A percentile compares a stretch with the other conserved stretches of the same genome.
phyloP scores from a whole-genome alignment of 1,284 basidiomycete genomes.

The Fistulina hepatica region DNA sequence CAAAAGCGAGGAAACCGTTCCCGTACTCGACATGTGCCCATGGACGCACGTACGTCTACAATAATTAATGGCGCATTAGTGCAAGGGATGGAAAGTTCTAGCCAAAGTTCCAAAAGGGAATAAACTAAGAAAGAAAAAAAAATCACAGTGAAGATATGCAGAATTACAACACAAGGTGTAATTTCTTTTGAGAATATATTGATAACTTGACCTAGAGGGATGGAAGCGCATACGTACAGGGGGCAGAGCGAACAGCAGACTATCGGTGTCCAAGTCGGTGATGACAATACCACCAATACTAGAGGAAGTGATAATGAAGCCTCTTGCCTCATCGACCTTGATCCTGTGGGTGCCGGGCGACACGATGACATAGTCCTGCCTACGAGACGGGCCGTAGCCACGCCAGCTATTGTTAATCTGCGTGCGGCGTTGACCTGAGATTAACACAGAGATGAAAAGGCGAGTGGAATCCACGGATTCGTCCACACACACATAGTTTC shows the following conservation, averaged over 20 bases:
- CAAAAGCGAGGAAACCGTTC: conserved; percentile 61
- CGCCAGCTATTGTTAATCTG: conserved; percentile 45
- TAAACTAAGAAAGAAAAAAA: no score
- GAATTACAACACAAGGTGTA: no score
- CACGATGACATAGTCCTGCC: conserved; percentile 24
- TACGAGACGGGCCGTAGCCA: conserved; percentile 32
- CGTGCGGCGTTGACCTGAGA: conserved; percentile 34
- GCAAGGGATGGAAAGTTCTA: no score
- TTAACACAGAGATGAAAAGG: no score
- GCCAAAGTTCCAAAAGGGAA: no score
- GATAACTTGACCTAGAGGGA: no score
- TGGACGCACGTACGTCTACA: conserved; percentile 39
- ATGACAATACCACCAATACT: conserved; percentile 43
- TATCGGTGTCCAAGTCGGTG: conserved; percentile 36
- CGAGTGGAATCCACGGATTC: no score
- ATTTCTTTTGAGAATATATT: no score
- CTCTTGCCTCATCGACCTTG: conserved; percentile 55
- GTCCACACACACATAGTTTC: conserved; percentile 42
- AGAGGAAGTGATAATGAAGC: conserved; percentile 47
- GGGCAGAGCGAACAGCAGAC: conserved; percentile 47
- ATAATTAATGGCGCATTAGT: neutral
- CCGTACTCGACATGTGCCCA: conserved; percentile 66
- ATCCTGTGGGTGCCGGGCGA: conserved; percentile 49
- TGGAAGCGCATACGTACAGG: no score
- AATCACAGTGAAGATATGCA: conserved; percentile 1